Conservation (phyloP, 257 asterid genomes). For the Knoxia roxburghii region DNA sequence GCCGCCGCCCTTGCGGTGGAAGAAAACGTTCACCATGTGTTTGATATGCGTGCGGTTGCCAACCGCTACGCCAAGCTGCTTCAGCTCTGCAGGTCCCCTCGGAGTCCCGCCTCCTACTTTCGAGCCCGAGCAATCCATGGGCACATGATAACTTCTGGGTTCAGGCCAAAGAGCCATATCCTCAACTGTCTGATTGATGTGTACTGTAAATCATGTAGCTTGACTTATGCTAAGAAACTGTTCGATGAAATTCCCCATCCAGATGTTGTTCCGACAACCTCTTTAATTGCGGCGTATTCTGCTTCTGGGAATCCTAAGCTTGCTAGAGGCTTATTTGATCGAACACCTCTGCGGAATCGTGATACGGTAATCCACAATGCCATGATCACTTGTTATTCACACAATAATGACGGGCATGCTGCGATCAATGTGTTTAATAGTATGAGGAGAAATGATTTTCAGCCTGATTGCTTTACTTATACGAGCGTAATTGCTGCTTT, state of each 20-base stretch:
- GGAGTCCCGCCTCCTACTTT: background rate
- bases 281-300: conserved; percentile 8
- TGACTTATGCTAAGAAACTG: conserved; percentile 8
- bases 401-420: conserved; percentile 5
- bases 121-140: conserved; percentile 6
- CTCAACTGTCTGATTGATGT: conserved; percentile 2
- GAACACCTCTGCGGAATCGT: background rate
- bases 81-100: conserved; percentile 7
- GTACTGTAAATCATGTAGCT: background rate
- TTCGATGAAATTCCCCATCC: conserved; percentile 10
- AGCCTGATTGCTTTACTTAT: conserved; percentile 8
- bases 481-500: conserved; percentile 5
- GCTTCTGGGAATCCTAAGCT: conserved; percentile 7
- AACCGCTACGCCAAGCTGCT: conserved; percentile 13
- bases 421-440: conserved; percentile 4
- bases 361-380: conserved; percentile 12
- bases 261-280: conserved; percentile 10
- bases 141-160: conserved; percentile 9
- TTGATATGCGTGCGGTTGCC: conserved; percentile 9
- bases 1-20: background rate
- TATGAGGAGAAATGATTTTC: background rate
- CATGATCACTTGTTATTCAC: conserved; percentile 15
- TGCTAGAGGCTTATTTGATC: conserved; percentile 7
- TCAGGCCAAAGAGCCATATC: conserved; percentile 11
- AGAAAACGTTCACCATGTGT: background rate